A percentile compares a stretch with the other conserved stretches of the same genome.
Evolutionary conservation across 1,139 yeast genomes (phyloP).

Genomic region (Lodderomyces margitis): DNA sequence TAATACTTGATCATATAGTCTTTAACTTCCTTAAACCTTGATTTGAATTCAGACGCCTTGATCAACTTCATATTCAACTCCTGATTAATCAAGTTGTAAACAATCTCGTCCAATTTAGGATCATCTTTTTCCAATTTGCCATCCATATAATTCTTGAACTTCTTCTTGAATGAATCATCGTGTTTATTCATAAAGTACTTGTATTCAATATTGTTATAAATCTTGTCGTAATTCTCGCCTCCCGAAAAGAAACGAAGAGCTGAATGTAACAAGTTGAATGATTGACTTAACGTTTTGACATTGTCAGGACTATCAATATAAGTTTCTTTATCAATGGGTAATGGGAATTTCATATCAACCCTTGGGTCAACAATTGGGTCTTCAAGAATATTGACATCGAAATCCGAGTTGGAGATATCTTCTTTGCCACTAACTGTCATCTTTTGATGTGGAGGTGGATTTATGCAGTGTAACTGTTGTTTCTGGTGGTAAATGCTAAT

Average conservation of each 20-base stretch:
- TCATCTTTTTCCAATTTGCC: slow-evolving; percentile 33
- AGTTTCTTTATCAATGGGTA: slow-evolving; percentile 38
- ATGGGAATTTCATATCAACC: slow-evolving; percentile 38
- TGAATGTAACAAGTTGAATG: slow-evolving; percentile 32
- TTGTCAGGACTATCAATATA: slow-evolving; percentile 32
- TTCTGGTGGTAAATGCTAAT: too few species aligned
- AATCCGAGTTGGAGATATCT: slow-evolving; percentile 17
- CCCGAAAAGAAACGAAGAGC: slow-evolving; percentile 34
- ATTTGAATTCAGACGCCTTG: slow-evolving; percentile 31
- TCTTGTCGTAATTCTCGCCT: slow-evolving; percentile 24
- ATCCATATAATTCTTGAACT: slow-evolving; percentile 32
- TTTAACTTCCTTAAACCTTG: slow-evolving; percentile 38
- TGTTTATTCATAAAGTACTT: slow-evolving; percentile 36
- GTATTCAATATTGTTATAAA: slow-evolving; percentile 37
- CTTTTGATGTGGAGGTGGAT: background rate
- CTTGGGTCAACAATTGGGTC: slow-evolving; percentile 32
- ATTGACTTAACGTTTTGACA: slow-evolving; percentile 21
- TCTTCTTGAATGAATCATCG: slow-evolving; percentile 28
- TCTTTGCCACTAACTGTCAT: slow-evolving; percentile 1
- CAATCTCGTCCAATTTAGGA: slow-evolving; percentile 36
- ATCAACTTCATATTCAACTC: slow-evolving; percentile 44
- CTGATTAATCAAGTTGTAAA: slow-evolving; percentile 37
- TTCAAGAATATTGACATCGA: slow-evolving; percentile 41
- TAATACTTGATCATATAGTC: slow-evolving; percentile 41
- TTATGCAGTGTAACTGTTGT: too few species aligned